phyloP scores from a whole-genome alignment of 1,284 basidiomycete species.

The Malassezia cuniculi region DNA sequence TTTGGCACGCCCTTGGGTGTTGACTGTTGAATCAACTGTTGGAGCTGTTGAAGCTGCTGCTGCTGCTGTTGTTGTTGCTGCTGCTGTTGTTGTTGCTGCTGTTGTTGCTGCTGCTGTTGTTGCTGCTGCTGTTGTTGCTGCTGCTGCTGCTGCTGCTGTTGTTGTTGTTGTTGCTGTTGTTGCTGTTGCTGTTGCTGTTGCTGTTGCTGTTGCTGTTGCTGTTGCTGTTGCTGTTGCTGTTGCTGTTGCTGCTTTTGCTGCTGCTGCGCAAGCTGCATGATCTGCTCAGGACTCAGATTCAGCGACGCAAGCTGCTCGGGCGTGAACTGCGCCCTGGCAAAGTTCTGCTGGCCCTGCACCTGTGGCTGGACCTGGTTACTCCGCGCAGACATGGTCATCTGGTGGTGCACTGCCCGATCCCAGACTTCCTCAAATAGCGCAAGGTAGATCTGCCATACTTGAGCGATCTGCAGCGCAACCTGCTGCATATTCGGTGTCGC shows the following conservation, averaged over 20 bases:
- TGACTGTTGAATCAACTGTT: too few species aligned
- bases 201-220: conserved; percentile 1
- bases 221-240: conserved; percentile 11
- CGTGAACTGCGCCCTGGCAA: too few species aligned
- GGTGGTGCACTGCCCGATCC: conserved; percentile 35
- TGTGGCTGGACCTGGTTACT: not conserved
- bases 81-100: conserved; percentile 9
- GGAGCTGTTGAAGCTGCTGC: not conserved
- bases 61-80: conserved; percentile 1
- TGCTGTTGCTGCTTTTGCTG: conserved; percentile 7
- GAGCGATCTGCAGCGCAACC: conserved; percentile 22
- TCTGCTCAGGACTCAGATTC: conserved; percentile 24
- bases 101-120: not conserved
- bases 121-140: conserved; percentile 1
- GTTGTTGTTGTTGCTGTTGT: conserved; percentile 20
- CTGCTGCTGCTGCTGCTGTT: not conserved
- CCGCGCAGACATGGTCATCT: conserved; percentile 23
- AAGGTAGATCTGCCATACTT: conserved; percentile 29
- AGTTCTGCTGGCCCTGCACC: not conserved
- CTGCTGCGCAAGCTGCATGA: conserved; percentile 22
- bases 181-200: conserved; percentile 2
- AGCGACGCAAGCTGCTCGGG: conserved; percentile 23
- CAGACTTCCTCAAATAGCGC: conserved; percentile 38
- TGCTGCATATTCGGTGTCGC: conserved; percentile 26
- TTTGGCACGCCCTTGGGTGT: too few species aligned